phyloP scores from a whole-genome alignment of 441 rosid species.

The Arabidopsis lyrata region DNA sequence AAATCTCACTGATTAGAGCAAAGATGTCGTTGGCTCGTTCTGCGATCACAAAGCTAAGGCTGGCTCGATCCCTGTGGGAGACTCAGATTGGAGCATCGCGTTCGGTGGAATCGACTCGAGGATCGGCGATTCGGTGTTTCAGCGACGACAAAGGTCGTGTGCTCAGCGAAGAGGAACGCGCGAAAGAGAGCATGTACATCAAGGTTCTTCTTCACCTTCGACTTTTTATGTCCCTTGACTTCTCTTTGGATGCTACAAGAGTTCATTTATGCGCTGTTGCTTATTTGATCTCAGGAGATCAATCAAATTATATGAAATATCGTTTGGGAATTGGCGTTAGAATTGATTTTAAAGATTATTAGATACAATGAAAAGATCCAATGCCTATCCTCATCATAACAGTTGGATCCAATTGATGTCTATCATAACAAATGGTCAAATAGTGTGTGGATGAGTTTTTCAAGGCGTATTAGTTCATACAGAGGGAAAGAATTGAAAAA shows the following conservation, averaged over 20 bases:
- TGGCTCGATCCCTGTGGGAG: constrained; percentile 38
- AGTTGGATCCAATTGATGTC: not conserved
- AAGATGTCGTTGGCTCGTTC: constrained; percentile 56
- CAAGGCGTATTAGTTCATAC: not conserved
- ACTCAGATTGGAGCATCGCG: constrained; percentile 43
- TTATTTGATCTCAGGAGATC: constrained; percentile 2
- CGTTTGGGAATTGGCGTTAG: not conserved
- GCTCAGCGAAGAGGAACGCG: constrained; percentile 86
- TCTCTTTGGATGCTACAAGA: constrained; percentile 1
- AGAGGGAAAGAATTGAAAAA: not conserved
- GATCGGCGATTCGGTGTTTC: constrained; percentile 56
- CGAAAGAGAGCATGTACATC: constrained; percentile 75
- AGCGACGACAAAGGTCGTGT: constrained; percentile 71
- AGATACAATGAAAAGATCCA: not conserved
- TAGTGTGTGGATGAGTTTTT: not conserved
- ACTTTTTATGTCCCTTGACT: not conserved
- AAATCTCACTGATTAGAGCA: constrained; percentile 23
- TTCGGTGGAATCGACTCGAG: constrained; percentile 55
- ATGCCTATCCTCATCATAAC: not conserved
- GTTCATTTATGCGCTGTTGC: not conserved
- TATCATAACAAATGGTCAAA: constrained; percentile 12
- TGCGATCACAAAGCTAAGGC: constrained; percentile 48
- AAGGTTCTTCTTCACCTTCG: constrained; percentile 51
- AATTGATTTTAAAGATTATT: not conserved
- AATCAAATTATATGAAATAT: not conserved